Base-by-base conservation (phyloP, 768 basidiomycete species). In the Lactifluus pinguis region DNA sequence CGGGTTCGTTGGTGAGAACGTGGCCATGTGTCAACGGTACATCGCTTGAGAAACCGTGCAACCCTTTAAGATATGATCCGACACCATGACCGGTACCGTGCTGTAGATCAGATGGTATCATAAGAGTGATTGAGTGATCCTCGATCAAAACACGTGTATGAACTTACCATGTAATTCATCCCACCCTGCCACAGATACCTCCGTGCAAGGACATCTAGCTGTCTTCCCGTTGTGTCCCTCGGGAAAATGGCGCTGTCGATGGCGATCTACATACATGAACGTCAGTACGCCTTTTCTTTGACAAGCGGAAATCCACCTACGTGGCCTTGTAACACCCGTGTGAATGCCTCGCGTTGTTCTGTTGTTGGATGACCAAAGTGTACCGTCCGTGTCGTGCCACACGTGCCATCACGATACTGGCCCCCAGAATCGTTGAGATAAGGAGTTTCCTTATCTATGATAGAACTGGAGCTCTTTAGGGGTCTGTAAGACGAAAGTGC, bases 401-500 rank as follows among this genome's bases (percentile, higher is more conserved):
- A 89, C 9, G 95, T 98, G 5, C 93, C 95, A 68, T 98, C 95
- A 64, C 80, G 77, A 71, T 88, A 92, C 70, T 93, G 87, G 5
- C 86, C 93, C 50, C 95, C 95, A 14, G 92, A 93, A 73, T 98
- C 95, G 71, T 92, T 95, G 60, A 99, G 80, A 72, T 95, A 99
- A 5, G 94, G 92, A 2, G 83, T 80, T 13, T 87, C 80, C 39
- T 83, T 78, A 65, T 87, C 85, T 67, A 99, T 89, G 74, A 88
- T 77, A 48, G 75, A n/a, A 88, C 87, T 17, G 77, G 78, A 19
- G 76, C 72, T 42, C 69, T 86, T 84, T 61, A 81, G 80, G 0
- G 97, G 93, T 0, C 81, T 79, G 72, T 99, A 98, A 74, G 98
- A 95, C 4, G 97, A 93, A 25, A 98, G 74, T 17, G 95, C 97